Evolutionary conservation across 1,139 yeast species (phyloP).

Genomic region (Wickerhamomyces sp.): DNA sequence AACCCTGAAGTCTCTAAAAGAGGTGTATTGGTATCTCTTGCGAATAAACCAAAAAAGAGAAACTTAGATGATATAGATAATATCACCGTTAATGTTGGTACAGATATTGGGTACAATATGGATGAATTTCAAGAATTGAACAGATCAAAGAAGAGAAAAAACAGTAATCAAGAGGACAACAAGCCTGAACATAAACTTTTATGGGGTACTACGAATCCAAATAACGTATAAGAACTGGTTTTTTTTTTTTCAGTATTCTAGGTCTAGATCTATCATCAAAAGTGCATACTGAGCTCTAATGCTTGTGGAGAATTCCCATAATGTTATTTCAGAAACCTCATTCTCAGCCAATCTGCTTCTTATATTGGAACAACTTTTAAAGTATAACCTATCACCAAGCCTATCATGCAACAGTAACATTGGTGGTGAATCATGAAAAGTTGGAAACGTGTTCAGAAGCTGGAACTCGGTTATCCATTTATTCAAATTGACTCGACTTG

Average conservation of each 20-base stretch:
- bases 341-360: not conserved
- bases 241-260: slow-evolving; percentile 5
- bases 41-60: slow-evolving; percentile 30
- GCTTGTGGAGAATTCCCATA: slow-evolving; percentile 6
- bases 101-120: slow-evolving; percentile 26
- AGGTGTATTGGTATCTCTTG: slow-evolving; percentile 32
- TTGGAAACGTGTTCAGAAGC: slow-evolving; percentile 9
- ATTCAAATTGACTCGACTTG: slow-evolving; percentile 15
- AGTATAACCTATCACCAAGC: slow-evolving; percentile 15
- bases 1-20: slow-evolving; percentile 28
- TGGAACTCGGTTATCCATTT: slow-evolving; percentile 23
- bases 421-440: slow-evolving; percentile 11
- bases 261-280: slow-evolving; percentile 1
- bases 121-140: slow-evolving; percentile 15
- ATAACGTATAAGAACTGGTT: not conserved
- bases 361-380: slow-evolving; percentile 5
- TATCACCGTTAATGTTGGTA: slow-evolving; percentile 20
- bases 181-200: slow-evolving; percentile 8
- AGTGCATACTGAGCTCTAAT: slow-evolving; percentile 5
- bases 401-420: slow-evolving; percentile 21
- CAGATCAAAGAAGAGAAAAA: slow-evolving; percentile 11
- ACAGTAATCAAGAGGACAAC: not conserved
- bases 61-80: slow-evolving; percentile 35
- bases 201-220: slow-evolving; percentile 13
- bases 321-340: slow-evolving; percentile 3